Evolutionary conservation across 2,329 filamentous ascomycete genomes (phyloP).

Genomic region (Phyllosticta citriasiana): DNA sequence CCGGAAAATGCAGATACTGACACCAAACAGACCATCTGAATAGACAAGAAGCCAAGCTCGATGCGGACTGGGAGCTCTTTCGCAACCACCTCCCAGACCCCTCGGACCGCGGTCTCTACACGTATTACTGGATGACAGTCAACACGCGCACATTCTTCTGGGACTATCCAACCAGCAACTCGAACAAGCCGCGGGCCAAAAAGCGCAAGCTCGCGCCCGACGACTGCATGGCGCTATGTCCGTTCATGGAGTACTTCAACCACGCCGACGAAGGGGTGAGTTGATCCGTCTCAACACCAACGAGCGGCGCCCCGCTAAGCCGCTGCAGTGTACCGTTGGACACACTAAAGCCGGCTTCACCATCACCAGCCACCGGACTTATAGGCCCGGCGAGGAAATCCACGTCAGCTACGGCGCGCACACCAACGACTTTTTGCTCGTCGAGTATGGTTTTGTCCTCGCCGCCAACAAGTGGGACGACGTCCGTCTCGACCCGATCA

Average conservation of each 20-base stretch:
- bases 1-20: background rate
- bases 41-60: conserved; percentile 46
- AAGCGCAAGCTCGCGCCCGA: conserved; percentile 31
- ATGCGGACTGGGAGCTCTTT: conserved; percentile 40
- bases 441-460: conserved; percentile 50
- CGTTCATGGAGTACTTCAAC: conserved; percentile 65
- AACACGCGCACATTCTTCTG: conserved; percentile 53
- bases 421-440: conserved; percentile 61
- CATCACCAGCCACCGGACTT: conserved; percentile 42
- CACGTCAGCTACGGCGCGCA: conserved; percentile 61
- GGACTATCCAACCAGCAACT: conserved; percentile 29
- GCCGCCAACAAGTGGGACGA: conserved; percentile 28
- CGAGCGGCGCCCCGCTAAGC: background rate
- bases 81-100: conserved; percentile 35
- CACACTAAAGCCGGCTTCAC: conserved; percentile 44
- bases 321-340: conserved; percentile 41
- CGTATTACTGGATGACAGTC: conserved; percentile 51
- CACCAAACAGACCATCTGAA: conserved; percentile 32
- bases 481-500: conserved; percentile 31
- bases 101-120: conserved; percentile 24
- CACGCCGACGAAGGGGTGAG: conserved; percentile 33
- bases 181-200: conserved; percentile 33
- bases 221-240: conserved; percentile 60
- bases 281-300: background rate
- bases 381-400: conserved; percentile 53